These are phyloP conservation scores for Psilocybe sp. DNA, from an alignment of 768 basidiomycete genomes.

Conservation along the genomic window DNA sequence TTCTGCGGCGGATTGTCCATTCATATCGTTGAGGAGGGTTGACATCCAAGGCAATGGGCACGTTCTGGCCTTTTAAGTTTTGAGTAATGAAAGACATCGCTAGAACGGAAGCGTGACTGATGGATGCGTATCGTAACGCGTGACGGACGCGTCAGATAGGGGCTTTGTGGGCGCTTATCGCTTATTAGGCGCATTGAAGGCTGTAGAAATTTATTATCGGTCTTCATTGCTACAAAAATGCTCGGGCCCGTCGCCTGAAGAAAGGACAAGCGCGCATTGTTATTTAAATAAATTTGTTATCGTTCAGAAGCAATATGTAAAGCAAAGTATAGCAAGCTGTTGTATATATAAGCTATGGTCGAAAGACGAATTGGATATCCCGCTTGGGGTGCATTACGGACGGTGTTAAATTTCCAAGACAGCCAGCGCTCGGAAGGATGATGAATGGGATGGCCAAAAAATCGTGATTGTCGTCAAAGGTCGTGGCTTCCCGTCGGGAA, in stretches of 20 bases:
- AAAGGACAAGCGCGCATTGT: constrained; percentile 73
- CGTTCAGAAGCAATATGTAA: constrained; percentile 15
- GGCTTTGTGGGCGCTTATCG: no score
- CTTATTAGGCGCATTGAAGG: no score
- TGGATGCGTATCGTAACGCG: no score
- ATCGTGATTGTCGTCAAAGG: background rate
- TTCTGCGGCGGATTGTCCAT: no score
- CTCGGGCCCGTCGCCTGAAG: constrained; percentile 1
- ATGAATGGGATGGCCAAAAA: constrained; percentile 1
- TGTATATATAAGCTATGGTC: constrained; percentile 16
- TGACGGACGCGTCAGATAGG: no score
- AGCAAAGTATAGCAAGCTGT: constrained; percentile 2
- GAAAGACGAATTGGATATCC: constrained; percentile 15
- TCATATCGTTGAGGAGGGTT: no score
- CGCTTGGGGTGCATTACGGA: constrained; percentile 10
- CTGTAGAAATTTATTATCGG: no score
- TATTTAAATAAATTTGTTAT: constrained; percentile 33
- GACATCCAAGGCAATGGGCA: no score
- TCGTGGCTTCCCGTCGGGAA: constrained; percentile 9
- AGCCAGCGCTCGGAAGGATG: constrained; percentile 11
- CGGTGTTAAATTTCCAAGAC: constrained; percentile 6
- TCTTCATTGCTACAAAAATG: no score
- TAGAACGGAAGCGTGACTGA: no score
- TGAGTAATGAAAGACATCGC: no score
- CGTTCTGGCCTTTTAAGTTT: no score